A percentile compares a stretch with the other conserved stretches of the same genome.
Conservation (phyloP, 768 basidiomycete species). For the Nidularia sp. region DNA sequence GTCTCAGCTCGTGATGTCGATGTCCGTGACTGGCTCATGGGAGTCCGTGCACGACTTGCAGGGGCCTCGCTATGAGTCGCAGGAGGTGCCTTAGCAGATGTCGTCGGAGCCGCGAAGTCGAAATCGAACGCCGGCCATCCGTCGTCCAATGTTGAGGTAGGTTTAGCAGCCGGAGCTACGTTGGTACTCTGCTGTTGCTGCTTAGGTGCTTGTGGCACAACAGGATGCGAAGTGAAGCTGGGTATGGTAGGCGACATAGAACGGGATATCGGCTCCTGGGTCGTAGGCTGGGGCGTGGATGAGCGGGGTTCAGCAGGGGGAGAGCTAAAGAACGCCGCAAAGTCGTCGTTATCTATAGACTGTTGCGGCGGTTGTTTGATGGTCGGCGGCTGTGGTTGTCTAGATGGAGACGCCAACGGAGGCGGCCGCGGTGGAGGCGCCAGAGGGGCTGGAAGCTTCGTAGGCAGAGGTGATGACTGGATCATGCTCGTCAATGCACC, state of each 20-base stretch:
- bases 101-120: slow-evolving; percentile 4
- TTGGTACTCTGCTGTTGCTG: no score
- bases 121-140: slow-evolving; percentile 14
- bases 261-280: neutral
- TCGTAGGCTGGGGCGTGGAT: neutral
- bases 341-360: slow-evolving; percentile 11
- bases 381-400: neutral
- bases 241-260: slow-evolving; percentile 2
- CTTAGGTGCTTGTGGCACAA: neutral
- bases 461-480: slow-evolving; percentile 36
- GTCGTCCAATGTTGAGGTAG: slow-evolving; percentile 3
- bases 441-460: slow-evolving; percentile 41
- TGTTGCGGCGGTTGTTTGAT: no score
- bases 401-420: slow-evolving; percentile 2
- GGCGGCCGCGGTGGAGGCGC: slow-evolving; percentile 28
- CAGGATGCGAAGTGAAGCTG: neutral
- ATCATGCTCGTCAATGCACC: slow-evolving; percentile 37
- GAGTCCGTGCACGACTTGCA: neutral
- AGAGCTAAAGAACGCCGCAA: slow-evolving; percentile 22
- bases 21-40: no score
- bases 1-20: slow-evolving; percentile 7
- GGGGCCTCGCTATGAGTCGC: neutral
- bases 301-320: slow-evolving; percentile 2
- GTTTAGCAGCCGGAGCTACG: neutral
- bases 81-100: neutral